These are phyloP conservation scores for Solanum hybrid DNA, from an alignment of 305 asterid genomes.

Conservation along the genomic window DNA sequence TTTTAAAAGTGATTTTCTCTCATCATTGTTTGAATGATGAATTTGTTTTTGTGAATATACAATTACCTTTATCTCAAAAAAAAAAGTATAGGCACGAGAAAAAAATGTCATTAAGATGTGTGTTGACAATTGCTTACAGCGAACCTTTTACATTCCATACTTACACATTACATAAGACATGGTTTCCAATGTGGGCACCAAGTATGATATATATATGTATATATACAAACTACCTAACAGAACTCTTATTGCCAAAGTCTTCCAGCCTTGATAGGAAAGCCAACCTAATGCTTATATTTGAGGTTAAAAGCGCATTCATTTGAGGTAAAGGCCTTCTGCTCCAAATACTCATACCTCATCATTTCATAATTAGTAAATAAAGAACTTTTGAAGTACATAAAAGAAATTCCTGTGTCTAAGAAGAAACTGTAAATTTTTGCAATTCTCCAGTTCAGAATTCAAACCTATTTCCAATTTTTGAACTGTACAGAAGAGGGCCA, in stretches of 20 bases:
- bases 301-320: not conserved
- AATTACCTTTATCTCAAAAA: too few species aligned
- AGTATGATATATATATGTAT: too few species aligned
- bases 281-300: not conserved
- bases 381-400: not conserved
- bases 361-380: not conserved
- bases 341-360: not conserved
- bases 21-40: too few species aligned
- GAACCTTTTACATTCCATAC: not conserved
- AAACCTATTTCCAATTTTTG: not conserved
- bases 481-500: not conserved
- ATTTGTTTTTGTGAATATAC: too few species aligned
- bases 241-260: not conserved
- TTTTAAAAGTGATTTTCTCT: too few species aligned
- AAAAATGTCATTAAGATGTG: too few species aligned
- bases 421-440: not conserved
- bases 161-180: not conserved
- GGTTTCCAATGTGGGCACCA: not conserved
- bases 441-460: not conserved
- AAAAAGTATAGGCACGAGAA: too few species aligned
- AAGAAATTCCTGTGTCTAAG: not conserved
- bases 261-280: conserved; percentile 1
- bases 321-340: not conserved
- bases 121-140: not conserved
- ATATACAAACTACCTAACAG: not conserved